Evolutionary conservation across 441 rosid genomes (phyloP).

Genomic region (Melastoma candidum): DNA sequence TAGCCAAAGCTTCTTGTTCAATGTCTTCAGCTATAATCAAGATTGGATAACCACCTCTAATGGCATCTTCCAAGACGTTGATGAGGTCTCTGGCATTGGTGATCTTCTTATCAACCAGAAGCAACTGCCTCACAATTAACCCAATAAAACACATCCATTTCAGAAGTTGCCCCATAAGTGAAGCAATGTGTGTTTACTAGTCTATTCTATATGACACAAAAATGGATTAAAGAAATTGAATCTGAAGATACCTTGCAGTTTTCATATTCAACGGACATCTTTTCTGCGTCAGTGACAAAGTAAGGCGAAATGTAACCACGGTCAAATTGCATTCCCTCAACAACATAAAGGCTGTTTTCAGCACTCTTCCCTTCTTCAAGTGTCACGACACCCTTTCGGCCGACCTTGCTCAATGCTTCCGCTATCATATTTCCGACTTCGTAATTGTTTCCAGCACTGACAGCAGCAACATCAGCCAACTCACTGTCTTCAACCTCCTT

Average conservation of each 20-base stretch:
- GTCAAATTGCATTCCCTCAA: constrained; percentile 98
- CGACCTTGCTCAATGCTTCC: constrained; percentile 38
- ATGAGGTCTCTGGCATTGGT: constrained; percentile 93
- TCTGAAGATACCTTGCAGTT: constrained; percentile 68
- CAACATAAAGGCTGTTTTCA: constrained; percentile 82
- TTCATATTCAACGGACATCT: constrained; percentile 89
- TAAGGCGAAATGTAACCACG: constrained; percentile 87
- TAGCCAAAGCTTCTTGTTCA: constrained; percentile 92
- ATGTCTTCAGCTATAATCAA: constrained; percentile 83
- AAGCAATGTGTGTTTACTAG: too few species aligned
- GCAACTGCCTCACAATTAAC: constrained; percentile 48
- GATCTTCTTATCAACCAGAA: constrained; percentile 89
- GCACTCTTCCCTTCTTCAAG: constrained; percentile 96
- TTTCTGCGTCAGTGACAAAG: constrained; percentile 89
- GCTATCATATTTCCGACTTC: constrained; percentile 6
- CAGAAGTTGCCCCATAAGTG: too few species aligned
- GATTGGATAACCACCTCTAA: constrained; percentile 63
- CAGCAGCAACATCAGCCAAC: constrained; percentile 4
- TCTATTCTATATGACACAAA: too few species aligned
- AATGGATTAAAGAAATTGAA: too few species aligned
- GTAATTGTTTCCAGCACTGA: constrained; percentile 1
- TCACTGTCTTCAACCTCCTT: constrained; percentile 5
- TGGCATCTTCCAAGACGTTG: constrained; percentile 75
- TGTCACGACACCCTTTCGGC: constrained; percentile 94
- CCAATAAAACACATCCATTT: too few species aligned